phyloP scores from a whole-genome alignment of 352 stramenopile genomes.

The Globisporangium irregulare region DNA sequence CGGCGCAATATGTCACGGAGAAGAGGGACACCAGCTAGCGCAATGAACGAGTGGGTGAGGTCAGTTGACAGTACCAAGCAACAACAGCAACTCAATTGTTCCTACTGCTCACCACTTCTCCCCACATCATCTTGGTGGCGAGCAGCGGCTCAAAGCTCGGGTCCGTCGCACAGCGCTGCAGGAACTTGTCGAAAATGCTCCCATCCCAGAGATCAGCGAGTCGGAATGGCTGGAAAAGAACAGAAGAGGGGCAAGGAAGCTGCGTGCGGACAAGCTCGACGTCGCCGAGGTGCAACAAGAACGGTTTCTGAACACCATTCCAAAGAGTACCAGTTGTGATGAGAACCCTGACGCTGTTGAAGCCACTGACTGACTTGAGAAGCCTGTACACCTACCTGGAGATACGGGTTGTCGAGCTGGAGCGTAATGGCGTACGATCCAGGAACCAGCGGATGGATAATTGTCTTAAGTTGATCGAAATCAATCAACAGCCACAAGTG shows the following conservation, averaged over 20 bases:
- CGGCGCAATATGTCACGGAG: conserved; percentile 35
- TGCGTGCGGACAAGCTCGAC: background rate
- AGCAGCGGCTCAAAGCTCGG: conserved; percentile 27
- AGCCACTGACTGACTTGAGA: background rate
- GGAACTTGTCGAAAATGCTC: conserved; percentile 22
- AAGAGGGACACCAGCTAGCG: conserved; percentile 47
- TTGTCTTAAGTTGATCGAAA: conserved; percentile 5
- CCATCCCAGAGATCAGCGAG: conserved; percentile 22
- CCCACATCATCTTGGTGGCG: conserved; percentile 29
- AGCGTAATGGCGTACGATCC: conserved; percentile 10
- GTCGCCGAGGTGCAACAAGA: conserved; percentile 6
- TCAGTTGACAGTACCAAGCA: background rate
- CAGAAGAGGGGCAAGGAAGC: background rate
- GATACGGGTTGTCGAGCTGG: conserved; percentile 8
- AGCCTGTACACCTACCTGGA: conserved; percentile 5
- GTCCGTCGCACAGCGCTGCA: conserved; percentile 25
- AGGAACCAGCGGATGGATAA: background rate
- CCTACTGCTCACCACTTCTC: conserved; percentile 29
- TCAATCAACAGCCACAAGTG: conserved; percentile 8
- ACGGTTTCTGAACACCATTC: background rate
- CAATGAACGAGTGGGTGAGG: background rate
- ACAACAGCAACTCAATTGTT: background rate
- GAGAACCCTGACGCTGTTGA: background rate
- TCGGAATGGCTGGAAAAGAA: background rate
- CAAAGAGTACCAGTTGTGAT: background rate